A percentile compares a stretch with the other conserved stretches of the same genome.
Conservation (phyloP, 345 rosid species). For the Ceriops tagal region DNA sequence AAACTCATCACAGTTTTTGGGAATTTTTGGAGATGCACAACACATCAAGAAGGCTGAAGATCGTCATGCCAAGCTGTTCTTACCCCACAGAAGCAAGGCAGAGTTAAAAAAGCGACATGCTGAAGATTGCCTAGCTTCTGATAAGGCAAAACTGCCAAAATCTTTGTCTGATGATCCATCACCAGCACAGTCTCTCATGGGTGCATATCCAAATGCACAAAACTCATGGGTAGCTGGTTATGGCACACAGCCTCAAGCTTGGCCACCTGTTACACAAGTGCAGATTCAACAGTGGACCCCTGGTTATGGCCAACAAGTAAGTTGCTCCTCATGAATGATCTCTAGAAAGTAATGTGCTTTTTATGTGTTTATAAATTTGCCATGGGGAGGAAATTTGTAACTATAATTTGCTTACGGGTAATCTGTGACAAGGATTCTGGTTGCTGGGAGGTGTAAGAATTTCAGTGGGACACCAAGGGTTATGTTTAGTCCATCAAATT, state of each 20-base stretch:
- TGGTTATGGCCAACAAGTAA: conserved; percentile 76
- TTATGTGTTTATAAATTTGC: too few relatives aligned
- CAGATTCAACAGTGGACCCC: conserved; percentile 75
- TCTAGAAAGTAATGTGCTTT: neutral
- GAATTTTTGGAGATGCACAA: conserved; percentile 66
- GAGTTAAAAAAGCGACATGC: conserved; percentile 79
- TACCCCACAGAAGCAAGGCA: conserved; percentile 57
- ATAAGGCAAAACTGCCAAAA: conserved; percentile 74
- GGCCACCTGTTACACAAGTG: conserved; percentile 71
- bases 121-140: conserved; percentile 75
- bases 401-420: neutral
- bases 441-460: neutral
- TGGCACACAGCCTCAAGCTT: conserved; percentile 75
- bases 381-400: neutral
- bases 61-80: conserved; percentile 73
- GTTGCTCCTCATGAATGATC: conserved; percentile 5
- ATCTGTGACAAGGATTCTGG: too few relatives aligned
- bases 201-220: conserved; percentile 70
- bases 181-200: conserved; percentile 56
- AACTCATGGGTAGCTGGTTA: conserved; percentile 83
- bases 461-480: neutral
- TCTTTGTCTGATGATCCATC: conserved; percentile 51
- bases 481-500: neutral
- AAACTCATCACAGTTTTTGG: conserved; percentile 61
- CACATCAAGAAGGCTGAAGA: conserved; percentile 70